A percentile compares a stretch with the other conserved stretches of the same genome.
Evolutionary conservation across 192 early-diverging fungal genomes (phyloP).

Genomic region (Entophlyctis luteolus): DNA sequence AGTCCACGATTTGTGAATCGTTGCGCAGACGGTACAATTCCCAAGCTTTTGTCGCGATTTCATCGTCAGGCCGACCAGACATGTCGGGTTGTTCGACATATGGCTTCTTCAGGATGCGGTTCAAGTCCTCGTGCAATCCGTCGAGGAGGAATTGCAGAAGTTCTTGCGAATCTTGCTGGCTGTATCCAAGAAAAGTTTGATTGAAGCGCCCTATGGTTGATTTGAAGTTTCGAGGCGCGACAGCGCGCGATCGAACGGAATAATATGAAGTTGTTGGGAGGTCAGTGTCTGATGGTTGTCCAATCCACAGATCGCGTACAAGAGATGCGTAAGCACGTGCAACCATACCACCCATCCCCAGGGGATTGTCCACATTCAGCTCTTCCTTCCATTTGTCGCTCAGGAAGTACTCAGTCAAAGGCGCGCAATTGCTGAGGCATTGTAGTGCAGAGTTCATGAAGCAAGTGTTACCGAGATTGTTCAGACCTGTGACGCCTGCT

Average conservation of each 20-base stretch:
- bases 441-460: conserved; percentile 91
- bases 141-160: conserved; percentile 76
- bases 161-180: conserved; percentile 84
- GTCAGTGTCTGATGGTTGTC: neutral
- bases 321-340: conserved; percentile 69
- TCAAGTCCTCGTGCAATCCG: conserved; percentile 83
- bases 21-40: conserved; percentile 70
- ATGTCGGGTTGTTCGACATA: conserved; percentile 78
- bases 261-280: neutral
- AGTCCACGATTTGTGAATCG: conserved; percentile 73
- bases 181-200: conserved; percentile 64
- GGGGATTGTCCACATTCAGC: conserved; percentile 63
- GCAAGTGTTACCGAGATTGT: conserved; percentile 87
- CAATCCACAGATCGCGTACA: conserved; percentile 35
- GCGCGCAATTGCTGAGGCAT: conserved; percentile 71
- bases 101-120: conserved; percentile 73
- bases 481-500: conserved; percentile 52
- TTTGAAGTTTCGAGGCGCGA: conserved; percentile 79
- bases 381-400: conserved; percentile 49
- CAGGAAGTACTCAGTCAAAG: conserved; percentile 43
- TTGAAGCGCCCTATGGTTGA: conserved; percentile 57
- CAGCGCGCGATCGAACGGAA: conserved; percentile 26
- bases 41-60: conserved; percentile 70
- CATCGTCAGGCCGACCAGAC: conserved; percentile 58
- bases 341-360: conserved; percentile 71